A percentile compares a stretch with the other conserved stretches of the same genome.
phyloP scores from a whole-genome alignment of 2,329 filamentous ascomycete genomes.

The Fusarium abutilonis region DNA sequence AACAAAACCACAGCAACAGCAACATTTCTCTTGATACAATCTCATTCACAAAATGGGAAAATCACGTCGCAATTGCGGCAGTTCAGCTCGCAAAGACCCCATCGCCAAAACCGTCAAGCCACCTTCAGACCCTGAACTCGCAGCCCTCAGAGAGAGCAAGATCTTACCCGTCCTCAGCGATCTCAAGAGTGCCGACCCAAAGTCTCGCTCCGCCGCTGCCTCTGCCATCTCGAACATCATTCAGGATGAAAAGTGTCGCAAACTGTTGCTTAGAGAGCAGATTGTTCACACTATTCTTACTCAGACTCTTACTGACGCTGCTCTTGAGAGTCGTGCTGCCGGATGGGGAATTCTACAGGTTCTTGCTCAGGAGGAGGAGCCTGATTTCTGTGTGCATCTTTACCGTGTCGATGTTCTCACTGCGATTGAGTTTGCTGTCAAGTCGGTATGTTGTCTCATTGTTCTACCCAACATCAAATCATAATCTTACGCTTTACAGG shows the following conservation, averaged over 20 bases:
- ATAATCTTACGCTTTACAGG: constrained; percentile 46
- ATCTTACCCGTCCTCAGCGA: constrained; percentile 71
- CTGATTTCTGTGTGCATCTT: constrained; percentile 73
- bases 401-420: constrained; percentile 70
- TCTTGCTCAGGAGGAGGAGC: constrained; percentile 70
- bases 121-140: constrained; percentile 70
- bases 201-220: constrained; percentile 68
- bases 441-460: constrained; percentile 55
- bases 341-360: constrained; percentile 74
- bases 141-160: constrained; percentile 69
- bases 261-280: constrained; percentile 72
- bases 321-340: constrained; percentile 69
- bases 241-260: constrained; percentile 69
- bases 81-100: constrained; percentile 62
- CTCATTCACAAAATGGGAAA: constrained; percentile 64
- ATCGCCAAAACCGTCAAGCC: constrained; percentile 68
- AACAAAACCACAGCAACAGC: background rate
- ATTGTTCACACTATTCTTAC: constrained; percentile 70
- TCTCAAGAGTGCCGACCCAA: constrained; percentile 67
- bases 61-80: constrained; percentile 64
- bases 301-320: constrained; percentile 71
- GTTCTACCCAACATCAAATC: background rate
- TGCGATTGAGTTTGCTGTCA: constrained; percentile 66
- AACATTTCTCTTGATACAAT: background rate
- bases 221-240: constrained; percentile 69